phyloP scores from a whole-genome alignment of 441 rosid species.

The Capsella rubella region DNA sequence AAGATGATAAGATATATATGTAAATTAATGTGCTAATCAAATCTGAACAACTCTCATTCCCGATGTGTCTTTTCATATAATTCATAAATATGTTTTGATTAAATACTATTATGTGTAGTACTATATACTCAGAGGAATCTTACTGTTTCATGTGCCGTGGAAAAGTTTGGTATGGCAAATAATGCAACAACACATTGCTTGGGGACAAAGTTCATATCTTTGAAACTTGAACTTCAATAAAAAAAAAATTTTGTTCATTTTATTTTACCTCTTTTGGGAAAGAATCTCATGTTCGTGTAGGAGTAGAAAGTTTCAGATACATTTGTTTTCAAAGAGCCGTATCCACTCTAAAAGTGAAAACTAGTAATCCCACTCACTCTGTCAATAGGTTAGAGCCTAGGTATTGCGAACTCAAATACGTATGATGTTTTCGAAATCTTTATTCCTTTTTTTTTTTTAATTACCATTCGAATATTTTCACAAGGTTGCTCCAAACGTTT shows the following conservation, averaged over 20 bases:
- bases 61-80: conserved; percentile 9
- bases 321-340: no score
- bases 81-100: not conserved
- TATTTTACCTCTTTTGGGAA: conserved; percentile 1
- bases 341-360: no score
- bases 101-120: conserved; percentile 23
- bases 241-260: not conserved
- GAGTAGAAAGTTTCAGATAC: no score
- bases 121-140: conserved; percentile 37
- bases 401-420: not conserved
- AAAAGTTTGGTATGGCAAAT: conserved; percentile 42
- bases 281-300: not conserved
- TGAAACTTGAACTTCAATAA: conserved; percentile 30
- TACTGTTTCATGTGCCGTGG: conserved; percentile 45
- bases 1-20: not conserved
- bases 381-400: no score
- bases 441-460: no score
- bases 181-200: conserved; percentile 42
- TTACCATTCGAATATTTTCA: not conserved
- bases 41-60: not conserved
- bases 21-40: not conserved
- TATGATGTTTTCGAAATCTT: no score
- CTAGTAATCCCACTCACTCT: no score
- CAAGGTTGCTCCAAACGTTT: conserved; percentile 8
- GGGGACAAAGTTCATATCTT: conserved; percentile 44